phyloP scores from a whole-genome alignment of 2,329 filamentous ascomycete species.

The Davidsoniella virescens region DNA sequence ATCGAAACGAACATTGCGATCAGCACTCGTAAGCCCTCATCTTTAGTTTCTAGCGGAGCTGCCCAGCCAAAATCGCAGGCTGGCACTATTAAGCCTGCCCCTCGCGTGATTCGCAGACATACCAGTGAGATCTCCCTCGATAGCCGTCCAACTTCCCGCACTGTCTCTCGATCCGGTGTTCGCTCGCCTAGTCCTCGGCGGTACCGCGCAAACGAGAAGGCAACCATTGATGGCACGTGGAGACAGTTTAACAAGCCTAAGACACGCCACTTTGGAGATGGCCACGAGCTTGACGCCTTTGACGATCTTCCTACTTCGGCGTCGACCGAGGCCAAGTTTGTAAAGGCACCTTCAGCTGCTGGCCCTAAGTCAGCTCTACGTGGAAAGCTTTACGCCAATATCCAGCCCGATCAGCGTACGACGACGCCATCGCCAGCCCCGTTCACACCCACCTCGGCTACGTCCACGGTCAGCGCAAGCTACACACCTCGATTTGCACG shows the following conservation, averaged over 20 bases:
- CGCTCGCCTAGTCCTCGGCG: constrained; percentile 45
- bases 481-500: constrained; percentile 46
- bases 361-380: constrained; percentile 48
- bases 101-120: constrained; percentile 59
- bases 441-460: constrained; percentile 43
- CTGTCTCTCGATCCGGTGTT: constrained; percentile 40
- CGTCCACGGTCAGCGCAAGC: constrained; percentile 21
- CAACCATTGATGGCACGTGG: constrained; percentile 14
- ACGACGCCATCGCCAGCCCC: constrained; percentile 38
- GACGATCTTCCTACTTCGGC: constrained; percentile 87
- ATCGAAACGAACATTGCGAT: constrained; percentile 20
- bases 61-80: constrained; percentile 65
- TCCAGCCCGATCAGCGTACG: constrained; percentile 33
- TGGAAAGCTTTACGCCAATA: constrained; percentile 39
- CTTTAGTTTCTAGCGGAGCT: constrained; percentile 65
- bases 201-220: constrained; percentile 16
- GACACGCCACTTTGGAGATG: constrained; percentile 58
- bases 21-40: constrained; percentile 39
- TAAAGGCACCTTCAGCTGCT: constrained; percentile 59
- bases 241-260: constrained; percentile 15
- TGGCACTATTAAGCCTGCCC: constrained; percentile 46
- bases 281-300: constrained; percentile 80
- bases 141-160: constrained; percentile 38
- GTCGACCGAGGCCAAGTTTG: constrained; percentile 62
- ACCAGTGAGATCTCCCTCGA: constrained; percentile 60